Evolutionary conservation across 441 rosid species (phyloP).

Genomic region (Adansonia rubrostipa): DNA sequence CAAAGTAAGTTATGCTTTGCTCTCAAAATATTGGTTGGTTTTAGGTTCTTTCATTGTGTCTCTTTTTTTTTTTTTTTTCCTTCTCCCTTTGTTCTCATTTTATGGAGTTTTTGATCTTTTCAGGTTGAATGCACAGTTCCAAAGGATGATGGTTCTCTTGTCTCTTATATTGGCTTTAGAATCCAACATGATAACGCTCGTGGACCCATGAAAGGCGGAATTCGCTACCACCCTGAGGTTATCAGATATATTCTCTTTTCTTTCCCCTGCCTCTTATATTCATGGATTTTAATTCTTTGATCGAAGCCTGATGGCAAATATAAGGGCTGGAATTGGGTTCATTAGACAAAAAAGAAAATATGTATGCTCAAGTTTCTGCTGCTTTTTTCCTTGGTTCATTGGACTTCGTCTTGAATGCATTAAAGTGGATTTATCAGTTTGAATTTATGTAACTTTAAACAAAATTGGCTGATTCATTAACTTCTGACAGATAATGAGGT

Average conservation of each 20-base stretch:
- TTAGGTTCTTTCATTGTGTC: background rate
- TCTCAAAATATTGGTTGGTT: background rate
- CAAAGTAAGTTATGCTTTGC: constrained; percentile 40
- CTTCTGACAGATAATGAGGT: background rate
- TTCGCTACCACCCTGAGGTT: constrained; percentile 53
- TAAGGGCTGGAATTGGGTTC: background rate
- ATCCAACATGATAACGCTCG: constrained; percentile 54
- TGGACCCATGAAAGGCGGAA: constrained; percentile 56
- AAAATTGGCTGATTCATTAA: background rate
- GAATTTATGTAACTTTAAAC: background rate
- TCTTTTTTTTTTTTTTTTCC: background rate
- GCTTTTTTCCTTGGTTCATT: background rate
- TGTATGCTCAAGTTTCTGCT: background rate
- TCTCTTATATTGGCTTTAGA: constrained; percentile 50
- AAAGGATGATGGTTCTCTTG: constrained; percentile 49
- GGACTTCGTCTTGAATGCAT: background rate
- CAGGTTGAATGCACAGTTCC: constrained; percentile 55
- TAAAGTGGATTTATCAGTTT: background rate
- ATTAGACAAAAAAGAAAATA: background rate
- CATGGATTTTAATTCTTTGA: background rate
- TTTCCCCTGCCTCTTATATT: background rate
- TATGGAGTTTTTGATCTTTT: constrained; percentile 6
- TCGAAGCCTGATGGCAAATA: background rate
- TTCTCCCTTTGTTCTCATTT: background rate
- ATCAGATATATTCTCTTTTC: background rate